Percentiles rank a stretch among this genome's conserved stretches.
phyloP scores from a whole-genome alignment of 1,139 yeast genomes.

The Candida neerlandica region DNA sequence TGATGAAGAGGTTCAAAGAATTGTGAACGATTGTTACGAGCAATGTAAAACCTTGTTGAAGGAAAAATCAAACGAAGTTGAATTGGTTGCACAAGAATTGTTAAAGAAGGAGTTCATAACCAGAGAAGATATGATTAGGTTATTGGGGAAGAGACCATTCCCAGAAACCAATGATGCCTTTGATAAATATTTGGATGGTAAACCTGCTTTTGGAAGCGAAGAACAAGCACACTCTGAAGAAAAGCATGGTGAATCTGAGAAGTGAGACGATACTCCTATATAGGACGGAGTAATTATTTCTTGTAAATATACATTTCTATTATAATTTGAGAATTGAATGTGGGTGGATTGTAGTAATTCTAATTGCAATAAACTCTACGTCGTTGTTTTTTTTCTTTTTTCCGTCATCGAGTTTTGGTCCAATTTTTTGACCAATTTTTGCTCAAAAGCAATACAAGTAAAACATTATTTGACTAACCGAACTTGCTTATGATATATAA shows the following conservation, averaged over 20 bases:
- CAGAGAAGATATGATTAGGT: constrained; percentile 85
- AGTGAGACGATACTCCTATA: neutral
- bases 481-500: too few species aligned
- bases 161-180: constrained; percentile 90
- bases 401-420: too few species aligned
- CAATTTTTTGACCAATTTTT: too few species aligned
- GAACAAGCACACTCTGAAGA: constrained; percentile 26
- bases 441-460: too few species aligned
- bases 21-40: constrained; percentile 76
- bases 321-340: constrained; percentile 24
- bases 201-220: constrained; percentile 39
- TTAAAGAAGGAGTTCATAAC: constrained; percentile 83
- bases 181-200: constrained; percentile 70
- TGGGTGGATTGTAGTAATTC: too few species aligned
- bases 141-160: constrained; percentile 88
- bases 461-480: too few species aligned
- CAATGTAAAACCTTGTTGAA: constrained; percentile 67
- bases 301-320: constrained; percentile 2
- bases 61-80: constrained; percentile 76
- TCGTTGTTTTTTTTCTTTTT: too few species aligned
- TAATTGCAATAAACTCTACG: too few species aligned
- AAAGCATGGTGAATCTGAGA: constrained; percentile 19
- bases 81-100: constrained; percentile 82
- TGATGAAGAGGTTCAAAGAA: constrained; percentile 81
- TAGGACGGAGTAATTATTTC: constrained; percentile 1